Evolutionary conservation across 768 basidiomycete genomes (phyloP).

Genomic region (Mycena amicta): DNA sequence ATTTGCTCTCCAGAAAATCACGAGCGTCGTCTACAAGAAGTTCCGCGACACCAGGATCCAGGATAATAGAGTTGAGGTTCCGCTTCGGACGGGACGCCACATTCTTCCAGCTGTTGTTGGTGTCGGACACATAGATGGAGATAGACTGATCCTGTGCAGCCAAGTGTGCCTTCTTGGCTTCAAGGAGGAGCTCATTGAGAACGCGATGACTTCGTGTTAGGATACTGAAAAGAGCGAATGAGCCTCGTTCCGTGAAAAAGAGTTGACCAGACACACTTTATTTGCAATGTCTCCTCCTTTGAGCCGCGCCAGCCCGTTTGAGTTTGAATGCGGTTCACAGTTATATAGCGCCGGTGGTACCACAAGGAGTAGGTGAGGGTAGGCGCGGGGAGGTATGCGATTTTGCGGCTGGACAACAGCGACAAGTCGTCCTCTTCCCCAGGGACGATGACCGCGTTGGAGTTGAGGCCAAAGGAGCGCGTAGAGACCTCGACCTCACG

Average conservation of each 20-base stretch:
- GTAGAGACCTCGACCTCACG: slow-evolving; percentile 58
- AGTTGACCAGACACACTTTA: slow-evolving; percentile 32
- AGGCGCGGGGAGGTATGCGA: slow-evolving; percentile 48
- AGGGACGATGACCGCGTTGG: slow-evolving; percentile 34
- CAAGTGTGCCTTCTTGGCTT: slow-evolving; percentile 54
- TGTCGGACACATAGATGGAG: slow-evolving; percentile 53
- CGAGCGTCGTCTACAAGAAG: slow-evolving; percentile 65
- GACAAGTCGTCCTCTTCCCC: slow-evolving; percentile 40
- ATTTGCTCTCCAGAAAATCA: slow-evolving; percentile 68
- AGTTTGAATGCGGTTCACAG: slow-evolving; percentile 37
- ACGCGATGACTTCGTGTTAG: slow-evolving; percentile 46
- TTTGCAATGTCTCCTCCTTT: slow-evolving; percentile 40
- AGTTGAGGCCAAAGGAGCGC: slow-evolving; percentile 36
- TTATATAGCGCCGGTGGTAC: slow-evolving; percentile 50
- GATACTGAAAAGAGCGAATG: slow-evolving; percentile 39
- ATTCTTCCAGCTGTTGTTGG: slow-evolving; percentile 51
- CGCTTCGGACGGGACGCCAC: slow-evolving; percentile 65
- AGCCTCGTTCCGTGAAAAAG: not conserved
- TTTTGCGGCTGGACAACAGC: slow-evolving; percentile 30
- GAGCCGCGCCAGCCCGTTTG: slow-evolving; percentile 36
- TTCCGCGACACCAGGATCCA: slow-evolving; percentile 71
- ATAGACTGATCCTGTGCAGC: slow-evolving; percentile 55
- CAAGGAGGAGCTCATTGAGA: slow-evolving; percentile 53
- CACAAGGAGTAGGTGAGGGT: slow-evolving; percentile 44
- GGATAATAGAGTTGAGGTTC: slow-evolving; percentile 64